phyloP scores from a whole-genome alignment of 129 eudicot genomes.

The Escallonia rubra region DNA sequence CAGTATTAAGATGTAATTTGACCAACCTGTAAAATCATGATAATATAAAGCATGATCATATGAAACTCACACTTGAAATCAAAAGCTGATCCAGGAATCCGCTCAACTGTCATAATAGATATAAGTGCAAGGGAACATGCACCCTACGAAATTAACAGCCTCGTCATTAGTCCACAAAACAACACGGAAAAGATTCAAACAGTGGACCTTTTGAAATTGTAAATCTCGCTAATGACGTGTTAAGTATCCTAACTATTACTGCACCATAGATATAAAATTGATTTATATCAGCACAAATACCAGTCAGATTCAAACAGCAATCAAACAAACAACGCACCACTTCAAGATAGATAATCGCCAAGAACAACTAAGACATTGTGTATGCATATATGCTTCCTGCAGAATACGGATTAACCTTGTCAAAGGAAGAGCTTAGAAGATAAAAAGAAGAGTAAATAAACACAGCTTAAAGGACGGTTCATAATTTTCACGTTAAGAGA shows the following conservation, averaged over 20 bases:
- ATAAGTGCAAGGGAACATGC: constrained; percentile 20
- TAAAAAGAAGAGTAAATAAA: not conserved
- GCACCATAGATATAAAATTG: constrained; percentile 2
- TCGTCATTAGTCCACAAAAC: not conserved
- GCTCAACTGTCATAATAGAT: constrained; percentile 20
- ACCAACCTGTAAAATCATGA: not conserved
- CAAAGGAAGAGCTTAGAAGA: not conserved
- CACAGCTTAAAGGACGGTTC: no score
- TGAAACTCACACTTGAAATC: constrained; percentile 42
- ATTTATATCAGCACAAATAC: constrained; percentile 6
- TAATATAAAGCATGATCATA: not conserved
- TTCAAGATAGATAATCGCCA: constrained; percentile 24
- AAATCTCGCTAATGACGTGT: no score
- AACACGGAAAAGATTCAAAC: no score
- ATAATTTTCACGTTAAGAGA: not conserved
- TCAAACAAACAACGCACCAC: constrained; percentile 23
- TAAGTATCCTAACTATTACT: not conserved
- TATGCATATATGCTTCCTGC: constrained; percentile 80
- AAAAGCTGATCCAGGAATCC: constrained; percentile 31
- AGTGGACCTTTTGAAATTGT: no score
- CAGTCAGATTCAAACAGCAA: constrained; percentile 1
- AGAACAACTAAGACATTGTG: constrained; percentile 54
- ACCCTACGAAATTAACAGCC: constrained; percentile 14
- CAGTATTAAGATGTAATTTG: not conserved
- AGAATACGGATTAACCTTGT: constrained; percentile 8